Base-by-base conservation (phyloP, 805 yeast genomes). In the Saturnispora halmiae region DNA sequence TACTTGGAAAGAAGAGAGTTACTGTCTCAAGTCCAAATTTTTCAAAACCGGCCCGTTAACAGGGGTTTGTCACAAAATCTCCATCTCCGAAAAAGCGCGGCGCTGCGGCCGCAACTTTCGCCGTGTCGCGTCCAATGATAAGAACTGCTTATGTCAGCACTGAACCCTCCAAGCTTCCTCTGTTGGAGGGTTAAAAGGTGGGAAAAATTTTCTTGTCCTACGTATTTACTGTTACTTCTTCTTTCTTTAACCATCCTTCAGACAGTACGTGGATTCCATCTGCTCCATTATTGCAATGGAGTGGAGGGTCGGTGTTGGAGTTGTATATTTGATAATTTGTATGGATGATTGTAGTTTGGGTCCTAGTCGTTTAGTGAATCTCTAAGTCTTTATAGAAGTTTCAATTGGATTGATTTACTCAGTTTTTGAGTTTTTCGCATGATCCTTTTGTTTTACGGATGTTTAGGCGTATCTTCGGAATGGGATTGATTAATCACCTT, bases 211-310 rank as follows among this genome's bases (percentile, higher is more conserved):
- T 22, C 10, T 10, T 7, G 9, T 22, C 10, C 10, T 22, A 22
- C 10, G n/a, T 10, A 22, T 22, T 22, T 10, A 20, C 34, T 8
- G 9, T 6, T 11, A 15, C 28, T 26, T 19, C 40, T 41, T 38
- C 38, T 22, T 42, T 40, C 28, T 29, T 44, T 40, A 55, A 55
- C 62, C 60, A 51, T 56, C 59, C 53, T 55, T 42, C 56, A 58
- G 63, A 58, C 63, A 58, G 63, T 58, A 56, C 63, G 63, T 53
- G 46, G 42, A 20, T 32, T 40, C 41, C 44, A 33, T 47, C 48
- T 45, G 34, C 36, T 16, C 28, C 27, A 26, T 19, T 11, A 31
- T 27, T 22, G 31, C 30, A 28, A 21, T 20, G 18, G 21, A 19
- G 42, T 26, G 14, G 46, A 37, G 35, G 43, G 32, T 40, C 13